phyloP scores from a whole-genome alignment of 768 basidiomycete species.

The Mycena rebaudengoi region DNA sequence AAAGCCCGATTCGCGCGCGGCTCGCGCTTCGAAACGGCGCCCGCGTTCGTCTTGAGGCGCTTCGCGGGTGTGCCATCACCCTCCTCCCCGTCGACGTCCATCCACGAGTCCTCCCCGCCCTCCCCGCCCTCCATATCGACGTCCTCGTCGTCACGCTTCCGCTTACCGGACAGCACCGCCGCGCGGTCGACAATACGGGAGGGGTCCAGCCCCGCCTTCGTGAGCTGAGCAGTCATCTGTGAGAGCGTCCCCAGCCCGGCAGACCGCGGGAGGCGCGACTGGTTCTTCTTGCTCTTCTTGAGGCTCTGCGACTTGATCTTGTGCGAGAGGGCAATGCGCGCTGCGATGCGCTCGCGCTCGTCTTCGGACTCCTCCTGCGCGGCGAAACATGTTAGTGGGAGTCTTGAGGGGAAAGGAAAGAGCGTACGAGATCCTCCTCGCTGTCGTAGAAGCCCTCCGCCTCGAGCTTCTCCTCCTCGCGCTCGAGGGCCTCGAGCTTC shows the following conservation, averaged over 20 bases:
- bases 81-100: constrained; percentile 63
- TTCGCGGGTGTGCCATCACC: constrained; percentile 60
- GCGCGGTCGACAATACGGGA: constrained; percentile 91
- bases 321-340: constrained; percentile 64
- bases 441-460: constrained; percentile 95
- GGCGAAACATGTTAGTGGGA: constrained; percentile 23
- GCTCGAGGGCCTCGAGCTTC: constrained; percentile 95
- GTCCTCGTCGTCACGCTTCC: constrained; percentile 71
- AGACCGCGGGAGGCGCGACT: constrained; percentile 78
- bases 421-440: constrained; percentile 83
- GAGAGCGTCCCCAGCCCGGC: constrained; percentile 73
- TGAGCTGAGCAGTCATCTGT: constrained; percentile 83
- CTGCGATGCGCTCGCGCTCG: constrained; percentile 77
- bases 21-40: constrained; percentile 60
- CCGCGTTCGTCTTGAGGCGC: constrained; percentile 68
- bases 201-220: constrained; percentile 90
- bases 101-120: constrained; percentile 52
- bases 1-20: constrained; percentile 80
- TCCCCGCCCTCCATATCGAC: constrained; percentile 71
- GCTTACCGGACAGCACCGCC: constrained; percentile 75
- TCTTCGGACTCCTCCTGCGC: constrained; percentile 72
- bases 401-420: not conserved
- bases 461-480: constrained; percentile 94
- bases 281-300: constrained; percentile 92
- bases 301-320: constrained; percentile 77